These are phyloP conservation scores for Colletotrichum sp. DNA, from an alignment of 2,329 filamentous ascomycete genomes.

Conservation along the genomic window DNA sequence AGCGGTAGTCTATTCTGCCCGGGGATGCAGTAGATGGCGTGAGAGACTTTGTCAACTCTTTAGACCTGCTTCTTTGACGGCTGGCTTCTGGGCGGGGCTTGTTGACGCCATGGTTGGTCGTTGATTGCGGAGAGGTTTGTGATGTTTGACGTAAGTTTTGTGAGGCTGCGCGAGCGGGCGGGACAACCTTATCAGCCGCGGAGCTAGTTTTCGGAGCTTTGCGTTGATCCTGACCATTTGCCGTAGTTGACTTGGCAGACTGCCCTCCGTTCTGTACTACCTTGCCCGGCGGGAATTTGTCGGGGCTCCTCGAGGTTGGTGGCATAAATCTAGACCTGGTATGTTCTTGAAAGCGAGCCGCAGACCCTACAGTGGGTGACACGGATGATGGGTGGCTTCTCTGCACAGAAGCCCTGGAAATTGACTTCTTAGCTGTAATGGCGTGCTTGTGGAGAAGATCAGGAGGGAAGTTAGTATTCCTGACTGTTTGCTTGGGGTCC, in stretches of 20 bases:
- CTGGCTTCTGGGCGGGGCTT: neutral
- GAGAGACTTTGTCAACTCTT: neutral
- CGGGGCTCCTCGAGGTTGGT: neutral
- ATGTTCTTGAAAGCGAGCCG: neutral
- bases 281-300: neutral
- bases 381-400: neutral
- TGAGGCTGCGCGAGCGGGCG: neutral
- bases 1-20: neutral
- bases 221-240: neutral
- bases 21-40: neutral
- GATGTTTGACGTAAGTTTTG: neutral
- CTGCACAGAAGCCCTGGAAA: neutral
- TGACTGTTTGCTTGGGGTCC: neutral
- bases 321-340: neutral
- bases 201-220: neutral
- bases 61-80: neutral
- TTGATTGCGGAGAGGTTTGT: neutral
- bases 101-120: neutral
- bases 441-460: neutral
- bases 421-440: conserved; percentile 4
- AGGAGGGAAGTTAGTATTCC: neutral
- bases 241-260: neutral
- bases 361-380: neutral
- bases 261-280: neutral
- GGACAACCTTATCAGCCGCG: neutral